Percentiles rank a stretch among this genome's conserved stretches.
These are phyloP conservation scores for Termitomyces sp. DNA, from an alignment of 768 basidiomycete species.

Conservation along the genomic window DNA sequence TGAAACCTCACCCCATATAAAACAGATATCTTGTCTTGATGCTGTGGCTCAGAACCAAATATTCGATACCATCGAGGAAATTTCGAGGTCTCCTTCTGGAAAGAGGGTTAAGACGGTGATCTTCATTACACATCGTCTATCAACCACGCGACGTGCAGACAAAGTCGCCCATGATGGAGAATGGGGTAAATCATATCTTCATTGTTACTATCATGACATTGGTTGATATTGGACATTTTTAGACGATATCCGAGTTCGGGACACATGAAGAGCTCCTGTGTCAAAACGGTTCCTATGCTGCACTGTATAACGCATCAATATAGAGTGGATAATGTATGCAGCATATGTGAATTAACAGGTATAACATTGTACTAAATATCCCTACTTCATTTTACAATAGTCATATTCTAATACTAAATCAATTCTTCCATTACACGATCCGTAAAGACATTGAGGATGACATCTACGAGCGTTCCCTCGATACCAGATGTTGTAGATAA, in stretches of 20 bases:
- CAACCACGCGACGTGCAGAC: conserved; percentile 77
- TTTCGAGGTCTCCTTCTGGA: conserved; percentile 55
- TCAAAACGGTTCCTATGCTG: conserved; percentile 59
- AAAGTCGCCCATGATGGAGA: conserved; percentile 86
- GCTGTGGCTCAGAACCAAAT: conserved; percentile 76
- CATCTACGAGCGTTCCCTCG: conserved; percentile 57
- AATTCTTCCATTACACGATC: conserved; percentile 53
- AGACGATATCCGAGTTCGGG: conserved; percentile 77
- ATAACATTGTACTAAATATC: conserved; percentile 6
- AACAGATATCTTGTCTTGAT: conserved; percentile 74
- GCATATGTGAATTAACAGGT: conserved; percentile 10
- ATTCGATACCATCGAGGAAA: conserved; percentile 67
- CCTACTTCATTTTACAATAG: conserved; percentile 10
- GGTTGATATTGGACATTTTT: conserved; percentile 6
- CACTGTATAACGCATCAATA: conserved; percentile 65
- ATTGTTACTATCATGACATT: conserved; percentile 13
- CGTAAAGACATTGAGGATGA: conserved; percentile 59
- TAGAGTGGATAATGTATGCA: conserved; percentile 22
- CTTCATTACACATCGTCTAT: conserved; percentile 80
- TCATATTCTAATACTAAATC: conserved; percentile 18
- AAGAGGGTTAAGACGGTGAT: conserved; percentile 66
- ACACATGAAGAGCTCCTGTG: conserved; percentile 62
- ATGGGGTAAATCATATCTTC: conserved; percentile 38
- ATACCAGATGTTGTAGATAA: conserved; percentile 29
- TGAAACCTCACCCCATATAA: conserved; percentile 1